Conservation (phyloP, 768 basidiomycete genomes). For the Leucocoprinus leucothites region DNA sequence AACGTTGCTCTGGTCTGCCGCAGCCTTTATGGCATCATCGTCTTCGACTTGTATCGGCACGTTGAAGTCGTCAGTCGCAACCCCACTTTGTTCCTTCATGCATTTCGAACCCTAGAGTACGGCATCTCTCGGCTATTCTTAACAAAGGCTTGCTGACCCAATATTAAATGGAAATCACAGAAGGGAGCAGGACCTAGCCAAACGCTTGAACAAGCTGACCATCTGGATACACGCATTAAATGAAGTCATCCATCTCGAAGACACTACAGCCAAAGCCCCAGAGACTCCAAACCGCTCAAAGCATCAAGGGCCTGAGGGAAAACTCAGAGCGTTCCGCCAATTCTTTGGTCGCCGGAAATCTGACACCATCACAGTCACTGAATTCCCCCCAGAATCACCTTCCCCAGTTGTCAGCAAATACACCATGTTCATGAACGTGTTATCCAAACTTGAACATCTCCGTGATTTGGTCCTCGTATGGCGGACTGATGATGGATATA, state of each 20-base stretch:
- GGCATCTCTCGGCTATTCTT: neutral
- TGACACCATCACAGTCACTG: neutral
- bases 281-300: too few species aligned
- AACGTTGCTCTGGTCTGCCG: slow-evolving; percentile 2
- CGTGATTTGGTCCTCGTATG: neutral
- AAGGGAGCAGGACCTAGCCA: neutral
- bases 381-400: neutral
- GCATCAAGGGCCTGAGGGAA: neutral
- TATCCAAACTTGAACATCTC: neutral
- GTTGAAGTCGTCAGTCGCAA: slow-evolving; percentile 3
- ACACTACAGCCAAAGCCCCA: neutral
- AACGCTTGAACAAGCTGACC: neutral
- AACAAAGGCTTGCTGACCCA: too few species aligned
- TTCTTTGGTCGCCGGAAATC: too few species aligned
- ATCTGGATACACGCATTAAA: slow-evolving; percentile 3
- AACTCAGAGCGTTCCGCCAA: too few species aligned
- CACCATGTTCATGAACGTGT: neutral
- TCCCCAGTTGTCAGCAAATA: neutral
- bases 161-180: neutral
- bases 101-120: neutral
- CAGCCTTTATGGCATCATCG: neutral
- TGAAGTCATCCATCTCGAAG: slow-evolving; percentile 2
- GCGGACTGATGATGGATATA: slow-evolving; percentile 2
- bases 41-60: neutral
- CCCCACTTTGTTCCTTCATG: neutral